A percentile compares a stretch with the other conserved stretches of the same genome.
These are phyloP conservation scores for Neofusicoccum laricinum DNA, from an alignment of 2,329 filamentous ascomycete species.

Conservation along the genomic window DNA sequence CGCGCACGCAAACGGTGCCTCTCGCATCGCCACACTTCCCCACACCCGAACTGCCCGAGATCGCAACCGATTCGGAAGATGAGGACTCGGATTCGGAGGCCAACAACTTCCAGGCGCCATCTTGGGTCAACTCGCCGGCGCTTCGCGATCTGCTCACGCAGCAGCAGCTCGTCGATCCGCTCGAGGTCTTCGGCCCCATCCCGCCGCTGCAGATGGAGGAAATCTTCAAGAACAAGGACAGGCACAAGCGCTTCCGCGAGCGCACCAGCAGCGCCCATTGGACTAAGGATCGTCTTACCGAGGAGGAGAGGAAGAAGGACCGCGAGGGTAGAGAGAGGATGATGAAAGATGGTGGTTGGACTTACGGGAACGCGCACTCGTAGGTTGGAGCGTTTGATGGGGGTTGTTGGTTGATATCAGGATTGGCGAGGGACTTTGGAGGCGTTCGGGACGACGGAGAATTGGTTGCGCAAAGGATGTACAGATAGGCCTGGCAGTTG, in stretches of 20 bases:
- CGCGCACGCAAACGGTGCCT: slow-evolving; percentile 53
- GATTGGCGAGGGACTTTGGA: background rate
- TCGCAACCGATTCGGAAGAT: slow-evolving; percentile 90
- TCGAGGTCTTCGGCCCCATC: slow-evolving; percentile 84
- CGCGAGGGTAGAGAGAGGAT: slow-evolving; percentile 75
- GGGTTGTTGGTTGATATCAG: background rate
- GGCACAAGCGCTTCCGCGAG: slow-evolving; percentile 82
- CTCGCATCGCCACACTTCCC: slow-evolving; percentile 83
- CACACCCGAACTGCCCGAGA: slow-evolving; percentile 90
- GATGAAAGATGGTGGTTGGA: slow-evolving; percentile 79
- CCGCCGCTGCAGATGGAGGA: slow-evolving; percentile 91
- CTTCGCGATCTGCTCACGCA: slow-evolving; percentile 70
- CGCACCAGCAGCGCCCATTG: slow-evolving; percentile 95
- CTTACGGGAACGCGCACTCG: background rate
- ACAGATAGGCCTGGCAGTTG: background rate
- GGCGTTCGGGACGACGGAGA: background rate
- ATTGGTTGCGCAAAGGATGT: no score
- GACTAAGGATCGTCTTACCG: slow-evolving; percentile 79
- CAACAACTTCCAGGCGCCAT: slow-evolving; percentile 59
- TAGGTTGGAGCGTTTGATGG: background rate
- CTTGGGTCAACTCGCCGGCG: slow-evolving; percentile 87
- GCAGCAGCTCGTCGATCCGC: slow-evolving; percentile 83
- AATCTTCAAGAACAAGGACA: slow-evolving; percentile 87
- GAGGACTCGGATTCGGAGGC: slow-evolving; percentile 55
- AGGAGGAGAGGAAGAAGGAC: slow-evolving; percentile 82